Conservation (phyloP, 768 basidiomycete species). For the Pleurotus citrinopileatus region DNA sequence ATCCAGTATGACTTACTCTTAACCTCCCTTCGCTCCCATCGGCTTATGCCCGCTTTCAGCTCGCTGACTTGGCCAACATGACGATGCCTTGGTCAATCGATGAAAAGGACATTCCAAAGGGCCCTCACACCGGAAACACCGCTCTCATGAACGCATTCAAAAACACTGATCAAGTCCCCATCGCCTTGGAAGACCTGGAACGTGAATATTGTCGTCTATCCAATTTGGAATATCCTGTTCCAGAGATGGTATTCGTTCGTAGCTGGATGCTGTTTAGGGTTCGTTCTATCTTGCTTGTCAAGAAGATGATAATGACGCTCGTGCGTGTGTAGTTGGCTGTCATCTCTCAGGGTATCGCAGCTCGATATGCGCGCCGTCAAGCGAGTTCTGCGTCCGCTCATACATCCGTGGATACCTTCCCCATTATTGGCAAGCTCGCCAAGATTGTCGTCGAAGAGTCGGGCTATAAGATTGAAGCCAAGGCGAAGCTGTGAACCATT, state of each 20-base stretch:
- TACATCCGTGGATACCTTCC: conserved; percentile 45
- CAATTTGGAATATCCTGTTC: conserved; percentile 68
- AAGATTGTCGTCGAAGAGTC: conserved; percentile 54
- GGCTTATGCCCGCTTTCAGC: conserved; percentile 29
- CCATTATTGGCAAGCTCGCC: conserved; percentile 62
- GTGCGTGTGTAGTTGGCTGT: conserved; percentile 56
- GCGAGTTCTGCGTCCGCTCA: conserved; percentile 83
- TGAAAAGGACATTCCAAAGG: conserved; percentile 31
- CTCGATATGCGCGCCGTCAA: conserved; percentile 79
- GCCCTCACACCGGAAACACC: conserved; percentile 15
- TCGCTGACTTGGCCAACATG: conserved; percentile 89
- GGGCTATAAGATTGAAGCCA: conserved; percentile 27
- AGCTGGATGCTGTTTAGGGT: conserved; percentile 89
- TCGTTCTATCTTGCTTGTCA: conserved; percentile 25
- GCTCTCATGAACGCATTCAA: conserved; percentile 58
- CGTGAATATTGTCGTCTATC: conserved; percentile 74
- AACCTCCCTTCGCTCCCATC: conserved; percentile 20
- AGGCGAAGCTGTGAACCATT: conserved; percentile 19
- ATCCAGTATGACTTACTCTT: conserved; percentile 49
- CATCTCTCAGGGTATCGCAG: conserved; percentile 89
- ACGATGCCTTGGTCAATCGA: conserved; percentile 81
- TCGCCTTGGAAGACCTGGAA: conserved; percentile 71
- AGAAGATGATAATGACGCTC: too few relatives aligned
- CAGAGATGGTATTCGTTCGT: conserved; percentile 74
- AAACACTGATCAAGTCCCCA: conserved; percentile 54